phyloP scores from a whole-genome alignment of 2,329 filamentous ascomycete species.

The Colletotrichum magnum region DNA sequence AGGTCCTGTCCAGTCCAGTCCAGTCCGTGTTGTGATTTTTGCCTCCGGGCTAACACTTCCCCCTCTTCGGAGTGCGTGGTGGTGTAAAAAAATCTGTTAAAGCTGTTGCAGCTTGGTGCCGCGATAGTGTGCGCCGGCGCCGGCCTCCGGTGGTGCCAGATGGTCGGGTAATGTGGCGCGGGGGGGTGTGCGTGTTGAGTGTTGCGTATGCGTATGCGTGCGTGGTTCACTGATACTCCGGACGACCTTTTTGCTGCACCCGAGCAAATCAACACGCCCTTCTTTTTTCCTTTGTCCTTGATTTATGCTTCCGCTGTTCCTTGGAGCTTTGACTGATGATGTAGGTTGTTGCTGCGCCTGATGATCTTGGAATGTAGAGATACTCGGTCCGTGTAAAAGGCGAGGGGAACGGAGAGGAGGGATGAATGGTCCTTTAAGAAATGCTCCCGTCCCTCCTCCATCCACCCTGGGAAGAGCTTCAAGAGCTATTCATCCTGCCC shows the following conservation, averaged over 20 bases:
- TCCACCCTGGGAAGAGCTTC: constrained; percentile 4
- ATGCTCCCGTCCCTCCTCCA: not conserved
- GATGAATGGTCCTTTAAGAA: constrained; percentile 24
- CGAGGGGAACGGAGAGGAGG: not conserved
- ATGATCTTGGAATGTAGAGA: constrained; percentile 1
- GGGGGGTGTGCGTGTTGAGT: constrained; percentile 4
- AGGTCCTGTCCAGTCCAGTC: not conserved
- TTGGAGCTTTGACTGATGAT: not conserved
- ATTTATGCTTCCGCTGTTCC: not conserved
- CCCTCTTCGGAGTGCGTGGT: not conserved
- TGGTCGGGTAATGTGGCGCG: not conserved
- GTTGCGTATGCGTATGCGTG: not conserved
- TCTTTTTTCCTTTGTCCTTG: not conserved
- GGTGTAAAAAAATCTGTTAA: not conserved
- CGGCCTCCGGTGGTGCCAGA: constrained; percentile 25
- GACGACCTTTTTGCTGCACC: constrained; percentile 22
- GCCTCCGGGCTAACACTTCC: constrained; percentile 7
- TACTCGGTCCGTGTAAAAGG: constrained; percentile 10
- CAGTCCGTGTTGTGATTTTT: constrained; percentile 3
- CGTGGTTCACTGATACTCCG: constrained; percentile 12
- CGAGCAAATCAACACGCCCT: constrained; percentile 16
- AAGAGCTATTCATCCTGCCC: not conserved
- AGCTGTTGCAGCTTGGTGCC: constrained; percentile 15
- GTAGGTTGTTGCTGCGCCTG: not conserved
- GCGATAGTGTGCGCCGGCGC: constrained; percentile 25